Conservation (phyloP, 768 basidiomycete genomes). For the Coprinellus micaceus region DNA sequence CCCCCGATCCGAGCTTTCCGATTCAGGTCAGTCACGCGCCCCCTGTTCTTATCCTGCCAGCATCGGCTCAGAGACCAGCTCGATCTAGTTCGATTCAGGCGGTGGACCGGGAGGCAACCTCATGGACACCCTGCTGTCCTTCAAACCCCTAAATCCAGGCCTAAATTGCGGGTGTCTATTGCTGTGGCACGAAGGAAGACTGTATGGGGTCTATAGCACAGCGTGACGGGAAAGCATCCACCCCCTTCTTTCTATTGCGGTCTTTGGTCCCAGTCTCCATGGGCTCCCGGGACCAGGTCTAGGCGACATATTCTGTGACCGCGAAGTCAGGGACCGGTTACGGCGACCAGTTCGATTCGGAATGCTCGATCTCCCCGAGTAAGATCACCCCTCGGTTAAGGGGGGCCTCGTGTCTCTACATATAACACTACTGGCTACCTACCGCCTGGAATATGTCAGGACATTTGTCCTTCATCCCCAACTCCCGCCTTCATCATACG, state of each 20-base stretch:
- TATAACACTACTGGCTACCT: conserved; percentile 32
- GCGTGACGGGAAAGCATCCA: background rate
- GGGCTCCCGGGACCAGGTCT: background rate
- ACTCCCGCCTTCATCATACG: conserved; percentile 16
- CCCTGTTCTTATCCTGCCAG: conserved; percentile 13
- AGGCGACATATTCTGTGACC: conserved; percentile 11
- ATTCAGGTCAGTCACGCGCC: conserved; percentile 20
- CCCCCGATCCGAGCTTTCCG: conserved; percentile 32
- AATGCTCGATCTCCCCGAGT: conserved; percentile 26
- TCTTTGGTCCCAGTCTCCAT: background rate
- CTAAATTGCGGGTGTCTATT: background rate
- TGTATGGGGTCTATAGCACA: background rate
- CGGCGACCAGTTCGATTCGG: conserved; percentile 34
- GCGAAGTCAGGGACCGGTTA: conserved; percentile 25
- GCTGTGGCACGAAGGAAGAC: background rate
- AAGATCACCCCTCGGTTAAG: conserved; percentile 29
- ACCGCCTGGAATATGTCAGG: conserved; percentile 33
- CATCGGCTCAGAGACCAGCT: conserved; percentile 7
- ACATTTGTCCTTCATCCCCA: conserved; percentile 29
- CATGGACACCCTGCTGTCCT: background rate
- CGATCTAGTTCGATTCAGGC: conserved; percentile 4
- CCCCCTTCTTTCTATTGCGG: conserved; percentile 1
- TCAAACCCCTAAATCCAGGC: background rate
- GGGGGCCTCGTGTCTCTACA: conserved; percentile 41
- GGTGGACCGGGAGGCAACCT: background rate